Percentiles rank a stretch among this genome's conserved stretches.
These are phyloP conservation scores for Tinospora cordifolia DNA, from an alignment of 164 flowering plant genomes.

Conservation along the genomic window DNA sequence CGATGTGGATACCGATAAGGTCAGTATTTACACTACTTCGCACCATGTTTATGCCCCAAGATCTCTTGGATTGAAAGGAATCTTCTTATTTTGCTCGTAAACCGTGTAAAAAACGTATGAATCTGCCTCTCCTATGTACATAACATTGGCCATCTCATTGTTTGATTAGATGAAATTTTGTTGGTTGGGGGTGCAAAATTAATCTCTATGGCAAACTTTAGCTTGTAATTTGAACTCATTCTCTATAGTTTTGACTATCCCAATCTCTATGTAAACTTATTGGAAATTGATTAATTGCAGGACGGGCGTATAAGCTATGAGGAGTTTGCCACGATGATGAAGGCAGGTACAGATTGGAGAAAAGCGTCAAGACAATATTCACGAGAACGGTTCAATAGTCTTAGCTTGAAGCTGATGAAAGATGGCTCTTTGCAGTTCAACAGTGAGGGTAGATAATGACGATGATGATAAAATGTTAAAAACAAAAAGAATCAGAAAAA, in stretches of 20 bases:
- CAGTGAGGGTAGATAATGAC: constrained; percentile 31
- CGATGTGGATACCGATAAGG: constrained; percentile 95
- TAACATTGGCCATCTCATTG: too few species aligned
- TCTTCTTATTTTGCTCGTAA: too few species aligned
- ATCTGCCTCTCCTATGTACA: too few species aligned
- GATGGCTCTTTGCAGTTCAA: constrained; percentile 51
- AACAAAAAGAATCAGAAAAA: background rate
- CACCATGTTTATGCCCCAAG: too few species aligned
- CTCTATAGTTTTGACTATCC: too few species aligned
- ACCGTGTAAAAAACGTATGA: too few species aligned
- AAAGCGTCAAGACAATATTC: constrained; percentile 86
- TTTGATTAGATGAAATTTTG: too few species aligned
- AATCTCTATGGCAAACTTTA: too few species aligned
- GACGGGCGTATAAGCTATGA: constrained; percentile 79
- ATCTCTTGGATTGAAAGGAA: too few species aligned
- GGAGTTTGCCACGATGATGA: constrained; percentile 83
- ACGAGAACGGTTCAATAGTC: constrained; percentile 63
- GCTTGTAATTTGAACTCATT: too few species aligned
- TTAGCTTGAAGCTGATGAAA: constrained; percentile 56
- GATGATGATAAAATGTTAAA: constrained; percentile 7
- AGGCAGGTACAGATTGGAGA: constrained; percentile 90
- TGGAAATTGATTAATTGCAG: constrained; percentile 26
- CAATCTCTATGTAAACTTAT: too few species aligned
- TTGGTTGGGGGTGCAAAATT: too few species aligned
- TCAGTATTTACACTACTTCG: constrained; percentile 12